Base-by-base conservation (phyloP, 768 basidiomycete species). In the Rhizopogon rudus region DNA sequence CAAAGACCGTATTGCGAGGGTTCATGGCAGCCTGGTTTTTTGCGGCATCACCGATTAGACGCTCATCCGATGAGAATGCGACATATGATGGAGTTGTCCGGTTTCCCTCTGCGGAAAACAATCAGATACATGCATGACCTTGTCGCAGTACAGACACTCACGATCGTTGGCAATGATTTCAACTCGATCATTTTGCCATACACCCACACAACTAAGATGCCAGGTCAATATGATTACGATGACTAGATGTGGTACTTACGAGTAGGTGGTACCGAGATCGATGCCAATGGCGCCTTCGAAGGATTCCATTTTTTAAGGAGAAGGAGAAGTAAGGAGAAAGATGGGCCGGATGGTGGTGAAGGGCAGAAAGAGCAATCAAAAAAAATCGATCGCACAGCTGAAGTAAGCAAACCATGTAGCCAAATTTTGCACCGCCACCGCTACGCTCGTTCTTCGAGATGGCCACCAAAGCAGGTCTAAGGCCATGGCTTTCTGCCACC, bases 1-100 rank as follows among this genome's bases (percentile, higher is more conserved):
- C 96, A 75, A 98, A 98, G 72, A 98, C 91, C 63, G 97, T 99
- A 83, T 98, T 98, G 68, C 81, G 81, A 60, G 97, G 97, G 84
- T 99, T 99, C 97, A 99, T 99, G 63, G 97, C 97, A 57, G 91
- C 92, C 81, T 98, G 95, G 73, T 97, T 97, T 76, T 95, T 95
- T 59, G 93, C 95, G 67, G 93, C 93, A 84, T 98, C 95, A 72
- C 97, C 95, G 71, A 98, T 98, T 74, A 96, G 76, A 78, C 93
- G 93, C 81, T 97, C 95, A 70, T 93, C 91, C 49, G 86, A 72
- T 62, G 94, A 93, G 82, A 99, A 99, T 65, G 96, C 93, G 75
- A 99, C 97, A 75, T 99, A 99, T 68, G 96, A 99, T 44, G 96
- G 96, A 44, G 97, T 98, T 64, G 96, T 98, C 61, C 96, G 86